Percentiles rank a stretch among this genome's conserved stretches.
phyloP scores from a whole-genome alignment of 2,329 filamentous ascomycete species.

The Emergomyces orientalis region DNA sequence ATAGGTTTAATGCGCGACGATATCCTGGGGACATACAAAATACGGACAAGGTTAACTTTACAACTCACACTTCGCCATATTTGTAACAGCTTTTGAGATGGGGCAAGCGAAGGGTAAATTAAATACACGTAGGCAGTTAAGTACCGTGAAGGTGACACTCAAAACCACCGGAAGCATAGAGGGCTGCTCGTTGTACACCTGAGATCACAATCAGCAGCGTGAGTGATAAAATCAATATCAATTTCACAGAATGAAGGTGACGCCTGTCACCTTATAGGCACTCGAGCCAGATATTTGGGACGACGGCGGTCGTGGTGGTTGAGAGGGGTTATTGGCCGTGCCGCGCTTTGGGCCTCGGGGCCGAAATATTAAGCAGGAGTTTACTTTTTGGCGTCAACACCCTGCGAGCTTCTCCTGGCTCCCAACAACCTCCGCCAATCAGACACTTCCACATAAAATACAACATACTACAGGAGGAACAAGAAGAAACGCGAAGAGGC shows the following conservation, averaged over 20 bases:
- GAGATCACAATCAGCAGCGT: not conserved
- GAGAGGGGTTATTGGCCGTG: conserved; percentile 2
- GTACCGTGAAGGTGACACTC: not conserved
- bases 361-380: not conserved
- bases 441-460: not conserved
- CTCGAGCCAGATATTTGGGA: not conserved
- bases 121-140: not conserved
- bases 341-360: not conserved
- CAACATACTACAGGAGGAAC: no score
- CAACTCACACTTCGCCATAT: not conserved
- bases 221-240: not conserved
- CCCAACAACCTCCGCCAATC: no score
- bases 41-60: not conserved
- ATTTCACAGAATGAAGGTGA: not conserved
- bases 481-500: no score
- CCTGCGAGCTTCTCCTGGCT: no score
- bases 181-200: not conserved
- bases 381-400: not conserved
- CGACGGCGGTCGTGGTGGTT: not conserved
- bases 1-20: not conserved
- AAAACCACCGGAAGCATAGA: not conserved
- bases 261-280: not conserved
- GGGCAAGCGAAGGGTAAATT: not conserved
- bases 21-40: not conserved
- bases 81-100: not conserved